A percentile compares a stretch with the other conserved stretches of the same genome.
Evolutionary conservation across 2,329 filamentous ascomycete genomes (phyloP).

Genomic region (Talaromyces rugulosus): DNA sequence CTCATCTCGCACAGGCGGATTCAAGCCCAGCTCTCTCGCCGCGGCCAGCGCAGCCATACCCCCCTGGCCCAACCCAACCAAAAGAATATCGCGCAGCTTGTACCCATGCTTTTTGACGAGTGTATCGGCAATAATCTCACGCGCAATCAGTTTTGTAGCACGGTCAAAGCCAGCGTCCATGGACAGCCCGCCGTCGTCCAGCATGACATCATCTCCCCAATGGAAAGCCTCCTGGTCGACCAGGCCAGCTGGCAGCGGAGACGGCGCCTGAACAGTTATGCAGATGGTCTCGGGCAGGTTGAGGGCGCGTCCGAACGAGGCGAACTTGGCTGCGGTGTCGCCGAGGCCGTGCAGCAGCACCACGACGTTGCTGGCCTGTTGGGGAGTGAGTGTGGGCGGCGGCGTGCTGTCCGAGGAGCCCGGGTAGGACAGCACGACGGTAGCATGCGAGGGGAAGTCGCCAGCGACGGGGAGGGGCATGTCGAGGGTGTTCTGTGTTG

Average conservation of each 20-base stretch:
- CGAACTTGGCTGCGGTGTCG: slow-evolving; percentile 67
- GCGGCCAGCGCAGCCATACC: slow-evolving; percentile 59
- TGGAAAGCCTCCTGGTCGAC: slow-evolving; percentile 53
- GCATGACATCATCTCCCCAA: slow-evolving; percentile 63
- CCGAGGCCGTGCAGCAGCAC: slow-evolving; percentile 82
- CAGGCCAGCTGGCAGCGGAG: slow-evolving; percentile 64
- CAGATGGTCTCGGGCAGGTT: slow-evolving; percentile 72
- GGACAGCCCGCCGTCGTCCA: slow-evolving; percentile 57
- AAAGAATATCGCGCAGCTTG: slow-evolving; percentile 54
- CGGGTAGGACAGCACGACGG: slow-evolving; percentile 34
- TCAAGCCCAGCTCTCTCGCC: slow-evolving; percentile 41
- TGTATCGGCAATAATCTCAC: slow-evolving; percentile 49
- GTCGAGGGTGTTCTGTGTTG: slow-evolving; percentile 20
- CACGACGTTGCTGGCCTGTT: slow-evolving; percentile 68
- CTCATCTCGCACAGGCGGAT: slow-evolving; percentile 5
- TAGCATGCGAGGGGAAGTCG: slow-evolving; percentile 45
- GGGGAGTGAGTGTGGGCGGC: slow-evolving; percentile 32
- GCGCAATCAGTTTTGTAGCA: slow-evolving; percentile 45
- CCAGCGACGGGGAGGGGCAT: slow-evolving; percentile 34
- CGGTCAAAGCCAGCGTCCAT: slow-evolving; percentile 59
- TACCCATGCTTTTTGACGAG: slow-evolving; percentile 58
- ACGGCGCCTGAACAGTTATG: slow-evolving; percentile 69
- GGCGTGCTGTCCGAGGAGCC: slow-evolving; percentile 35
- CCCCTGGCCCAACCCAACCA: slow-evolving; percentile 66
- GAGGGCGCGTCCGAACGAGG: slow-evolving; percentile 63